Base-by-base conservation (phyloP, 768 basidiomycete species). In the Guyanaporus albipodus region DNA sequence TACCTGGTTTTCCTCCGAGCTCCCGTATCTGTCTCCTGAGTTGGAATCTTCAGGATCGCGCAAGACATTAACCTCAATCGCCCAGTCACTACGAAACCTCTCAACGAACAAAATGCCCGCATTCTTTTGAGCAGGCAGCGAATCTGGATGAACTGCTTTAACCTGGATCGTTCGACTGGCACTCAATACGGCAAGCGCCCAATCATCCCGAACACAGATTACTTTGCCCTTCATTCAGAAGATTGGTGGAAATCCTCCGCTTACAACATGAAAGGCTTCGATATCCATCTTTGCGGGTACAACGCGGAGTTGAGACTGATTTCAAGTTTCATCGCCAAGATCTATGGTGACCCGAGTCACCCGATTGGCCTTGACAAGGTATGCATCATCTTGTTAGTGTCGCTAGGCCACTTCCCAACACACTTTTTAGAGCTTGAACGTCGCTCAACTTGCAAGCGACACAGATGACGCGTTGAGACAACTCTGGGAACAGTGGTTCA, bases 41-140 rank as follows among this genome's bases (percentile, higher is more conserved):
- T 42, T n/a, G 14, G 42, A 38, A n/a, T n/a, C n/a, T 14, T 38
- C 45, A 93, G 92, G 50, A 80, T 89, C 49, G 93, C 92, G 1
- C 90, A 83, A 21, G 92, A 95, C 62, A 74, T 97, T 19, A 93
- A 94, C 58, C 74, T 97, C 29, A 88, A 96, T 56, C 75, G 85
- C 24, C 87, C 87, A 2, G 75, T 76, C 34, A 80, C 82, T 2
- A 80, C 82, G 21, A 82, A 84, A 55, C 85, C 87, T 8, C 69
- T 80, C 12, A 89, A 89, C 57, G 90, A 93, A 63, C 77, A 78
- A 46, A 84, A 88, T 49, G 85, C 86, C 7, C 79, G 93, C 32
- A 87, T 93, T 68, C 80, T 92, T 68, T 78, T 92, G 45, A 95
- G 93, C 61, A 83, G 93, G 33, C 90, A 91, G 42, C 80, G 92